These are phyloP conservation scores for Capniomyces stellatus DNA, from an alignment of 371 early-diverging fungal genomes.

Conservation along the genomic window DNA sequence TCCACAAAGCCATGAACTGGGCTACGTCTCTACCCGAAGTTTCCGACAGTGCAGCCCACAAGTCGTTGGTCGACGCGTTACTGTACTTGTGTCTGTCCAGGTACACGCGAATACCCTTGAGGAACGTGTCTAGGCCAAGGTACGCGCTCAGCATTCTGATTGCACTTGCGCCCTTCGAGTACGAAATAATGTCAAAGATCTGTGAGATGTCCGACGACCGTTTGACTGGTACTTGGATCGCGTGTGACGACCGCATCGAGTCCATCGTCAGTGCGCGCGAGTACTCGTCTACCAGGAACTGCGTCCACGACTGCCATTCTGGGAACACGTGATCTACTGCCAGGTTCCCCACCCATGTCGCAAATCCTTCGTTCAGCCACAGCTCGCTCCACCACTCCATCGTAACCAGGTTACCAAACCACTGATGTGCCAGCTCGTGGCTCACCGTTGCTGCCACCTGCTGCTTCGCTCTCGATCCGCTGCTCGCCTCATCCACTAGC, in stretches of 20 bases:
- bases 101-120: slow-evolving; percentile 63
- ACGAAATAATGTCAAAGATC: slow-evolving; percentile 69
- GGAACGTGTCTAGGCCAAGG: slow-evolving; percentile 50
- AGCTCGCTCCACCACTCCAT: slow-evolving; percentile 82
- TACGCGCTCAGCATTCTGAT: slow-evolving; percentile 80
- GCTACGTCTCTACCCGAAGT: slow-evolving; percentile 52
- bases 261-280: slow-evolving; percentile 58
- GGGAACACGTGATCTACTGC: slow-evolving; percentile 65
- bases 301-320: slow-evolving; percentile 53
- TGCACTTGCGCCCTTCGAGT: slow-evolving; percentile 83
- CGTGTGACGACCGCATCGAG: slow-evolving; percentile 68
- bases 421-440: slow-evolving; percentile 92
- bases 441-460: slow-evolving; percentile 63
- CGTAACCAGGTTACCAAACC: slow-evolving; percentile 94
- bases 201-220: slow-evolving; percentile 58
- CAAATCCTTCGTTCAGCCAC: slow-evolving; percentile 96
- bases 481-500: slow-evolving; percentile 40
- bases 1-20: slow-evolving; percentile 77
- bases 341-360: slow-evolving; percentile 74
- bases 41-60: slow-evolving; percentile 62
- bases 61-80: slow-evolving; percentile 69
- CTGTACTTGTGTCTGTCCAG: slow-evolving; percentile 55
- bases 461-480: slow-evolving; percentile 42
- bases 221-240: slow-evolving; percentile 75
- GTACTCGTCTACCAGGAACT: slow-evolving; percentile 48